A percentile compares a stretch with the other conserved stretches of the same genome.
Evolutionary conservation across 2,329 filamentous ascomycete species (phyloP).

Genomic region (Aspergillus awamori): DNA sequence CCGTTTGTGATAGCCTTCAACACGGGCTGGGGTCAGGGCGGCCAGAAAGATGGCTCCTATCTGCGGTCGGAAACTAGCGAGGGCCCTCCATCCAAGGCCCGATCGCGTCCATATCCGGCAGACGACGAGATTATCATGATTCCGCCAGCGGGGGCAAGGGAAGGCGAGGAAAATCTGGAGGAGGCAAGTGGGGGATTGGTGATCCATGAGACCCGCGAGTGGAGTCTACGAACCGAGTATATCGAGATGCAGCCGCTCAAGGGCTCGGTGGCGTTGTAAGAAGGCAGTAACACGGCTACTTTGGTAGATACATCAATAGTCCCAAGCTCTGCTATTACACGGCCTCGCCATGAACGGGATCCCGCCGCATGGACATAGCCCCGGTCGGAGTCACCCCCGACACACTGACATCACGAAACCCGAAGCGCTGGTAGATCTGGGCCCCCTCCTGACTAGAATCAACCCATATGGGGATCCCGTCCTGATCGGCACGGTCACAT

Average conservation of each 20-base stretch:
- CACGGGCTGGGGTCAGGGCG: conserved; percentile 37
- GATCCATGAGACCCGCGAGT: conserved; percentile 8
- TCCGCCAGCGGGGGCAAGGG: background rate
- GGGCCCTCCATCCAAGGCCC: background rate
- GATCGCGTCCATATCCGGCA: background rate
- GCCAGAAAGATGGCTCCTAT: conserved; percentile 4
- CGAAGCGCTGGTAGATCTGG: conserved; percentile 7
- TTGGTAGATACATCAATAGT: too few species aligned
- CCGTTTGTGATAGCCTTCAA: conserved; percentile 47
- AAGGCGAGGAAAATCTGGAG: background rate
- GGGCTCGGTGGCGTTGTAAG: background rate
- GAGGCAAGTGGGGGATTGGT: background rate
- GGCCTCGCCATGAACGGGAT: background rate
- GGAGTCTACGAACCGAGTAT: conserved; percentile 1
- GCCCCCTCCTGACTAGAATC: conserved; percentile 8
- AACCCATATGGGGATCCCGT: conserved; percentile 5
- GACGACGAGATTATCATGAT: background rate
- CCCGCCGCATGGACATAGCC: background rate
- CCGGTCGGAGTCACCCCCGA: background rate
- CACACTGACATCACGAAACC: conserved; percentile 10
- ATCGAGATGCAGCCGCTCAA: conserved; percentile 2
- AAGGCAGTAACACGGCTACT: too few species aligned
- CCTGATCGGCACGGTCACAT: conserved; percentile 14
- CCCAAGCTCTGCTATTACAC: background rate
- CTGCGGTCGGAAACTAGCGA: conserved; percentile 1